Evolutionary conservation across 2,329 filamentous ascomycete genomes (phyloP), one percentile per base, ranked within the genome.

Genomic region (Diaporthe sp.): DNA sequence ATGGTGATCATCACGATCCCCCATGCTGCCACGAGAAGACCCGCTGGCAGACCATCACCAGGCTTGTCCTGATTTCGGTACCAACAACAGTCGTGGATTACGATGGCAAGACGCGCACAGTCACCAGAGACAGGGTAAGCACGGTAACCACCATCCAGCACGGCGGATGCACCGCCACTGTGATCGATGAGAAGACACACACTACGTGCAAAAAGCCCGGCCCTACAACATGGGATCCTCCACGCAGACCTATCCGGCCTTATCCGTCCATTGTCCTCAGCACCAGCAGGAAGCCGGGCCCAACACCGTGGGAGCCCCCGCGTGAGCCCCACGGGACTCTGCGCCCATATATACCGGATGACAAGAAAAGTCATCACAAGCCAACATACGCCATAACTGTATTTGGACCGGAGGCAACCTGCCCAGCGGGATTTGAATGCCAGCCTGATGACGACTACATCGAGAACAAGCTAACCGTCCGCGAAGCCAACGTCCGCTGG

Each of bases 61-160:
- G 34, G 47, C 25, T 58, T 34, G 53, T 74, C 65, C 22, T 75
- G 15, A 47, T 57, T 42, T n/a, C 58, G 17, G 49, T 72, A 10
- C 58, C 28, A 15, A 75, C 68, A 25, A 72, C 68, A 12, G 28
- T 75, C 6, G 70, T 72, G 39, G 44, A 34, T 20, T 22, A 60
- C 28, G 10, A 55, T 37, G 60, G 15, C 57, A 57, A 53, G 37
- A 49, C 58, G 4, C 17, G 9, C n/a, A 65, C 51, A 13, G 47
- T 71, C 17, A 76, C 74, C 12, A 39, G 34, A 15, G 22, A 70
- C 22, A 28, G 15, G 6, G 57, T 12, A 34, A 55, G 22, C 28
- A 70, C 55, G n/a, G 31, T 49, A 5, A 47, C 57, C 53, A 53
- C 17, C 17, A 37, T 49, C 31, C 25, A 44, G 6, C 7, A 51